Percentiles rank a stretch among this genome's conserved stretches.
phyloP scores from a whole-genome alignment of 108 stramenopile genomes.

The Nannochloropsis granulata region DNA sequence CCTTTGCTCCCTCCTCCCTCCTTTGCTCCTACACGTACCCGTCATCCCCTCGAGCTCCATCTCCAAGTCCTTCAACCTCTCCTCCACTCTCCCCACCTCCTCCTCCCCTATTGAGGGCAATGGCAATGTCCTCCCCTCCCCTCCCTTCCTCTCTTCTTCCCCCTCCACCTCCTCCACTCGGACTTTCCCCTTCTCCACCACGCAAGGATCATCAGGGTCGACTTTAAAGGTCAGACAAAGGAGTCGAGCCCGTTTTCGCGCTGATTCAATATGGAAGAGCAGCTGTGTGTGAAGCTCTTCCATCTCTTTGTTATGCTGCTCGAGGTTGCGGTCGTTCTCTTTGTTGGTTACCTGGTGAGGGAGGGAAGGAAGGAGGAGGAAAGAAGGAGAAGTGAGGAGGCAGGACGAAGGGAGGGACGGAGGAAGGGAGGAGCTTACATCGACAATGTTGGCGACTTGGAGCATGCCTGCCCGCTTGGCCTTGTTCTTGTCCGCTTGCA shows the following conservation, averaged over 20 bases:
- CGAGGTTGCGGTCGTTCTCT: background rate
- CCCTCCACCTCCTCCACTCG: too few species aligned
- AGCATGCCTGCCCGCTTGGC: background rate
- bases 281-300: background rate
- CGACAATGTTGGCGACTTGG: background rate
- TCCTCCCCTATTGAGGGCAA: too few species aligned
- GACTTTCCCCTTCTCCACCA: background rate
- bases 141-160: too few species aligned
- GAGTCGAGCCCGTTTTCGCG: background rate
- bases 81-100: background rate
- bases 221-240: background rate
- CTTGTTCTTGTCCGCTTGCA: background rate
- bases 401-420: background rate
- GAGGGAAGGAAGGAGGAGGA: background rate
- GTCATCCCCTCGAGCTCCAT: background rate
- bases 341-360: background rate
- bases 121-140: too few species aligned
- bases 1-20: background rate
- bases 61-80: background rate
- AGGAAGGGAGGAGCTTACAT: background rate
- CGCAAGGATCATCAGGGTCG: background rate
- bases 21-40: background rate
- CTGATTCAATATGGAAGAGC: background rate
- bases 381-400: background rate
- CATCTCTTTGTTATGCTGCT: background rate